Evolutionary conservation across 192 early-diverging fungal species (phyloP), one percentile per base, ranked within the genome.

Genomic region (Oehlia diaphana): DNA sequence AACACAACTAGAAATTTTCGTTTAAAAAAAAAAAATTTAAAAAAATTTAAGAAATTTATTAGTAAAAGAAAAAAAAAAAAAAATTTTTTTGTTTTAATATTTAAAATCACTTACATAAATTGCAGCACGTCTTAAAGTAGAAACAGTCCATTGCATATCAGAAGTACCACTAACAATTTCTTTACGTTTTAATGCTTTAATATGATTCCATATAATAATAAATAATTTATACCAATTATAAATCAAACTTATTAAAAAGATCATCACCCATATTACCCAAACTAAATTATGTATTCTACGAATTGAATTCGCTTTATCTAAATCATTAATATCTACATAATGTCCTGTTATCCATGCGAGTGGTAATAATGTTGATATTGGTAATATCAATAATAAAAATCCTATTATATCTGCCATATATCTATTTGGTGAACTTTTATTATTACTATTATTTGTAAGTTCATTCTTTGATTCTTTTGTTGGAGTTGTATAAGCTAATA

Each of bases 191-290:
- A 26, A 50, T 26, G 50, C 42, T 8, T 42, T 28, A 50, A 49
- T 72, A 42, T 26, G 47, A 50, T 49, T 49, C 71, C 39, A 49
- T 72, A 49, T 72, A 7, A 72, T 12, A 49, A 26, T n/a, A 21
- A 49, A 23, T 50, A 42, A 72, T 50, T 49, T 44, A 26, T 26
- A 49, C 71, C 71, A 72, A 72, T 21, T 21, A 66, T 66, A 66
- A 14, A 31, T 28, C 14, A 72, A 31, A 4, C 23, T 42, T 16
- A 14, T 21, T 28, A 50, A 26, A 49, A 49, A 72, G 10, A 42
- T 49, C 21, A 42, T 8, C 3, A 6, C 21, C 71, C 71, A 72
- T 26, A 72, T 8, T 4, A 9, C n/a, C 39, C 31, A 42, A 3
- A 49, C n/a, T 28, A 72, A 5, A 49, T 19, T 39, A n/a, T 49